Evolutionary conservation across 495 filamentous ascomycete genomes (phyloP).

Genomic region (Letharia columbiana): DNA sequence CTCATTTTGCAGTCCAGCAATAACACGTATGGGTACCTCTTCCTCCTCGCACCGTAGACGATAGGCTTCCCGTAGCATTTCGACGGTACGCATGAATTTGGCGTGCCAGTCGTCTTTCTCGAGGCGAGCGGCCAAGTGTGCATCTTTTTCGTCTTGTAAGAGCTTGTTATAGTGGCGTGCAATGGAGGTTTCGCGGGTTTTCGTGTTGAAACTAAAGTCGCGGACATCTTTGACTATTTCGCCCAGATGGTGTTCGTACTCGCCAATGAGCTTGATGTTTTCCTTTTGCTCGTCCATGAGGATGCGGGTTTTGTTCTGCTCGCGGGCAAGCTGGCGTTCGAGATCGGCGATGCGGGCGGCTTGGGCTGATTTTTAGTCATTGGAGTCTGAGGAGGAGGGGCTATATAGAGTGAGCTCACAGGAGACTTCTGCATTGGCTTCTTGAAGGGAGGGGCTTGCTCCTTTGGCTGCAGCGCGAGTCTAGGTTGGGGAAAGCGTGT

Average conservation of each 20-base stretch:
- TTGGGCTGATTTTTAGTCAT: constrained; percentile 16
- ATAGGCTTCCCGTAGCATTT: constrained; percentile 46
- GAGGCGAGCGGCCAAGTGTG: constrained; percentile 49
- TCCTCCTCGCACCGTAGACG: constrained; percentile 45
- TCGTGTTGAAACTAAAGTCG: constrained; percentile 53
- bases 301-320: constrained; percentile 39
- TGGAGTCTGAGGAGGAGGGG: background rate
- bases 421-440: constrained; percentile 42
- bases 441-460: constrained; percentile 36
- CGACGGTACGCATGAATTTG: constrained; percentile 43
- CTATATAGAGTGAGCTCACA: constrained; percentile 26
- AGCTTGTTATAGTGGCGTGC: constrained; percentile 54
- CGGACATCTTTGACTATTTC: constrained; percentile 54
- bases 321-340: constrained; percentile 43
- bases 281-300: constrained; percentile 43
- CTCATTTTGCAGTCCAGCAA: constrained; percentile 47
- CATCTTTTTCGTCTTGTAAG: constrained; percentile 48
- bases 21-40: constrained; percentile 38
- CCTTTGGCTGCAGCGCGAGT: constrained; percentile 40
- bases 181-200: constrained; percentile 47
- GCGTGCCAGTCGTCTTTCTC: constrained; percentile 59
- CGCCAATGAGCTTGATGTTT: constrained; percentile 46
- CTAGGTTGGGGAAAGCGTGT: constrained; percentile 12
- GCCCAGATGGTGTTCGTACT: constrained; percentile 49
- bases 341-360: constrained; percentile 44